Percentiles rank a stretch among this genome's conserved stretches.
phyloP scores from a whole-genome alignment of 371 early-diverging fungal species.

The Mortierella sp. region DNA sequence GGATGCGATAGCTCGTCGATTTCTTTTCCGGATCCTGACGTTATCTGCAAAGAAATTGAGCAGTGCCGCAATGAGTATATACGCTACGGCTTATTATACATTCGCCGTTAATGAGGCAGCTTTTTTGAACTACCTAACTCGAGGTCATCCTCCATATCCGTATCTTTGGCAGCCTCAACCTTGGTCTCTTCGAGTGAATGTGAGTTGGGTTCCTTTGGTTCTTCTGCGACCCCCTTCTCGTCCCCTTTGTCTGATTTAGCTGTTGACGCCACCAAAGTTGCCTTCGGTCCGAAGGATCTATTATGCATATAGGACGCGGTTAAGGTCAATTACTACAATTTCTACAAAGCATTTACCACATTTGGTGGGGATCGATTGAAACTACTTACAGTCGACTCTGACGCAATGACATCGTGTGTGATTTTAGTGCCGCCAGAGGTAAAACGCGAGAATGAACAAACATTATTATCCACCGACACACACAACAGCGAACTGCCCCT shows the following conservation, averaged over 20 bases:
- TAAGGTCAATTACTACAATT: too few species aligned
- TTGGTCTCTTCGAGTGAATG: neutral
- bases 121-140: slow-evolving; percentile 22
- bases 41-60: slow-evolving; percentile 8
- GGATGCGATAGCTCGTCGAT: slow-evolving; percentile 29
- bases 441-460: neutral
- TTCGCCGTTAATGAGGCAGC: too few species aligned
- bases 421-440: neutral
- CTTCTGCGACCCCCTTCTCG: too few species aligned
- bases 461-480: neutral
- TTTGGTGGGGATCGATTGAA: too few species aligned
- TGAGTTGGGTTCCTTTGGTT: neutral
- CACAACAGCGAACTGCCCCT: neutral
- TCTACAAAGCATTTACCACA: too few species aligned
- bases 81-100: too few species aligned
- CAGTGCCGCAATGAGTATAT: too few species aligned
- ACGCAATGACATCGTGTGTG: slow-evolving; percentile 24
- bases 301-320: too few species aligned
- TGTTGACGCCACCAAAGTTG: slow-evolving; percentile 44
- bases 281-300: slow-evolving; percentile 50
- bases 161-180: neutral
- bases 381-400: slow-evolving; percentile 35
- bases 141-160: slow-evolving; percentile 31
- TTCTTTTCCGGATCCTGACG: slow-evolving; percentile 26
- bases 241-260: slow-evolving; percentile 12